phyloP scores from a whole-genome alignment of 352 stramenopile genomes.

The Pythium volutum region DNA sequence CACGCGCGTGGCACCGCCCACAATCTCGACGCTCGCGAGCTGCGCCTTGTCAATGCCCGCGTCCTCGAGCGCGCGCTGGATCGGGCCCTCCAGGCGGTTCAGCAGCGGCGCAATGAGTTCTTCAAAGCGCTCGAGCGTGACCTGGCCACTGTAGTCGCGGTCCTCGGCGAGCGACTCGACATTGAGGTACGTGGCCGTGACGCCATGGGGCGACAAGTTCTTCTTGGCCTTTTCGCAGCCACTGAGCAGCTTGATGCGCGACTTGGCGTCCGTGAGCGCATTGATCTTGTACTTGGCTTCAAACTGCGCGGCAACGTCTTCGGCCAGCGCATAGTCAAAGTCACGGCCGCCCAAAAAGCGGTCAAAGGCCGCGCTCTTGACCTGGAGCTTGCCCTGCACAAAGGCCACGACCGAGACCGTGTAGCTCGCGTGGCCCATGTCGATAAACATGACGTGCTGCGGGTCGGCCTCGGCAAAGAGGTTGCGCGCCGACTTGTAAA shows the following conservation, averaged over 20 bases:
- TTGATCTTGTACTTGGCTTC: constrained; percentile 96
- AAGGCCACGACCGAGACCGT: constrained; percentile 91
- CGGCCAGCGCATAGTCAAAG: constrained; percentile 95
- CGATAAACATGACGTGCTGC: constrained; percentile 98
- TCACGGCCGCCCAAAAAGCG: constrained; percentile 94
- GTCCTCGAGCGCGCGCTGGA: constrained; percentile 83
- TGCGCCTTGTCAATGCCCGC: constrained; percentile 90
- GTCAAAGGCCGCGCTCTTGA: constrained; percentile 94
- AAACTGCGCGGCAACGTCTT: constrained; percentile 95
- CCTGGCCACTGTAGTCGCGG: constrained; percentile 93
- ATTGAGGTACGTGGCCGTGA: constrained; percentile 95
- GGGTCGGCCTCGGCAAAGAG: constrained; percentile 92
- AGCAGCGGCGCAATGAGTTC: constrained; percentile 89
- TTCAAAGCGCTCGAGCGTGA: constrained; percentile 96
- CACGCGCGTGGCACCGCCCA: constrained; percentile 95
- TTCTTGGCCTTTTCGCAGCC: constrained; percentile 99
- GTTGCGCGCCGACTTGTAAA: constrained; percentile 95
- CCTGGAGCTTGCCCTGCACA: constrained; percentile 94
- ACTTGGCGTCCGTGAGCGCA: constrained; percentile 89
- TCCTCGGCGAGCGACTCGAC: constrained; percentile 98
- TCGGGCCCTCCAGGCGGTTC: constrained; percentile 75
- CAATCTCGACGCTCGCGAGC: constrained; percentile 93
- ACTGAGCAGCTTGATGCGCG: constrained; percentile 95
- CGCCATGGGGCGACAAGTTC: constrained; percentile 95
- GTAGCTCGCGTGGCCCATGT: constrained; percentile 96